These are phyloP conservation scores for Picea sitchensis DNA, from an alignment of 75 land plant genomes.

Conservation along the genomic window DNA sequence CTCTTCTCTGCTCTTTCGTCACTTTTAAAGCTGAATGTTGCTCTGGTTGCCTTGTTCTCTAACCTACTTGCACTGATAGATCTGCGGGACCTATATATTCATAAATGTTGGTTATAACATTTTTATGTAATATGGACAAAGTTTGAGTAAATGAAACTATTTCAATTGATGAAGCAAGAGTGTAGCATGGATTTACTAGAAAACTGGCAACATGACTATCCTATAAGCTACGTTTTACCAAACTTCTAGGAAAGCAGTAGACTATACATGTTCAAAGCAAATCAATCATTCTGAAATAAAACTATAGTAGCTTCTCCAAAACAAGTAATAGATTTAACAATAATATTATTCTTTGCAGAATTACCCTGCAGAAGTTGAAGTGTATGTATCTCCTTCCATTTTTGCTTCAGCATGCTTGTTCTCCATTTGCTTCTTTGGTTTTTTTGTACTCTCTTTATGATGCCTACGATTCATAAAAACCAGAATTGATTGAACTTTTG, in stretches of 20 bases:
- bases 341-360: not conserved
- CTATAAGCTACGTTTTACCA: not conserved
- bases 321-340: not conserved
- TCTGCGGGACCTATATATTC: slow-evolving; percentile 15
- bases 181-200: no score
- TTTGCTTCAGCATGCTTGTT: not conserved
- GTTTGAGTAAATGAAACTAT: not conserved
- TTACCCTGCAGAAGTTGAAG: slow-evolving; percentile 1
- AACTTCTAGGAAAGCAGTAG: not conserved
- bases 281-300: not conserved
- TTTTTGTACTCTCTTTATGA: not conserved
- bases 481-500: not conserved
- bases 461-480: not conserved
- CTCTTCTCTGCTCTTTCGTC: slow-evolving; percentile 77
- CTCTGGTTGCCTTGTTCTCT: no score
- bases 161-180: not conserved
- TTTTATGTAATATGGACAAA: not conserved
- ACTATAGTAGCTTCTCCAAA: not conserved
- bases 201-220: no score
- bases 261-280: not conserved
- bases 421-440: not conserved
- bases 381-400: not conserved
- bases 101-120: not conserved
- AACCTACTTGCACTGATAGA: no score
- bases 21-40: no score